phyloP scores from a whole-genome alignment of 192 early-diverging fungal genomes.

The Piromyces sp. region DNA sequence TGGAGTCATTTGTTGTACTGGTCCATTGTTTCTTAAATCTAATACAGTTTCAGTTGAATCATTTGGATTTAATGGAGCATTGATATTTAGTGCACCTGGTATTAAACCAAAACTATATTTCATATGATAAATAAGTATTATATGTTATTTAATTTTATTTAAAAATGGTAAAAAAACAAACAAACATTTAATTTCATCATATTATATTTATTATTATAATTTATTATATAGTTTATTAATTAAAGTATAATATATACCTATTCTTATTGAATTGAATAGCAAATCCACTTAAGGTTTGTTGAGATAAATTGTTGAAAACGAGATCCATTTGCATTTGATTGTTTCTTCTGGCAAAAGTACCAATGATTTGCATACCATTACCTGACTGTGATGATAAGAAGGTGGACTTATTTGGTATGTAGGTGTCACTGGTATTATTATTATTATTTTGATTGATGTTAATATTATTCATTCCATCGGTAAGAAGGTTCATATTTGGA shows the following conservation, averaged over 20 bases:
- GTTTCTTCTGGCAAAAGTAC: neutral
- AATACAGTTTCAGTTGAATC: slow-evolving; percentile 7
- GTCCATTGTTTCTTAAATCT: slow-evolving; percentile 3
- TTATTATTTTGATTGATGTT: neutral
- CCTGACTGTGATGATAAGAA: neutral
- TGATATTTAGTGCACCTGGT: slow-evolving; percentile 18
- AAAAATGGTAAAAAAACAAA: too few species aligned
- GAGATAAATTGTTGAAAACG: slow-evolving; percentile 16
- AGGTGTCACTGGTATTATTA: neutral
- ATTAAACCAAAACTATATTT: slow-evolving; percentile 21
- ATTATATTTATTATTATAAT: too few species aligned
- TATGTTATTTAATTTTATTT: too few species aligned
- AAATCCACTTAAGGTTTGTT: slow-evolving; percentile 21
- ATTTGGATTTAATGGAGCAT: slow-evolving; percentile 9
- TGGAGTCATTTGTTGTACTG: slow-evolving; percentile 16
- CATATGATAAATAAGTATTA: too few species aligned
- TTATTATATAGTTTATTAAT: too few species aligned
- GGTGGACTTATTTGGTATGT: neutral
- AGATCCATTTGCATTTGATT: slow-evolving; percentile 15
- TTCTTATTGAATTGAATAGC: slow-evolving; percentile 43
- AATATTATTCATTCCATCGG: neutral
- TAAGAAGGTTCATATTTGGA: neutral
- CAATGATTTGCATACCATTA: slow-evolving; percentile 1
- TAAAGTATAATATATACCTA: too few species aligned
- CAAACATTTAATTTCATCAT: too few species aligned